These are phyloP conservation scores for Astrocystis sublimbata DNA, from an alignment of 495 filamentous ascomycete genomes.

Conservation along the genomic window DNA sequence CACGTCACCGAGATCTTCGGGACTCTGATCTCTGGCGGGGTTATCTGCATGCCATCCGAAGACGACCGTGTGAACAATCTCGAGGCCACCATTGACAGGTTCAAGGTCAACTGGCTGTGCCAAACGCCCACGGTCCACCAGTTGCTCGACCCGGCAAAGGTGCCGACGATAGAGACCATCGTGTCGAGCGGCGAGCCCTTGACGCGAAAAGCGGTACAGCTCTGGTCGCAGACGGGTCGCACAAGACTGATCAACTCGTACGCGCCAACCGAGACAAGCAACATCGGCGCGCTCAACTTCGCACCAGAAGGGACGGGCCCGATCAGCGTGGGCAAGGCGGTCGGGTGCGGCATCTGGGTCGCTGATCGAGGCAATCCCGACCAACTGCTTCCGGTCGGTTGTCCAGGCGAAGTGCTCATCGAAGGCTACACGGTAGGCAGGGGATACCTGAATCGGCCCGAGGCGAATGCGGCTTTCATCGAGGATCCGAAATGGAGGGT, in stretches of 20 bases:
- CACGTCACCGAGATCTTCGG: slow-evolving; percentile 57
- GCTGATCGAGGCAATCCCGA: slow-evolving; percentile 32
- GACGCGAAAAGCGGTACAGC: slow-evolving; percentile 29
- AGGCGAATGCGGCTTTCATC: slow-evolving; percentile 53
- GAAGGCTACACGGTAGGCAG: slow-evolving; percentile 49
- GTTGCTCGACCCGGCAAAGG: slow-evolving; percentile 21
- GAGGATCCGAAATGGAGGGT: slow-evolving; percentile 50
- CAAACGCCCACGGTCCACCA: slow-evolving; percentile 46
- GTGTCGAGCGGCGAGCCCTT: slow-evolving; percentile 34
- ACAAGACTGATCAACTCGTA: slow-evolving; percentile 36
- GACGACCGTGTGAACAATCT: slow-evolving; percentile 35
- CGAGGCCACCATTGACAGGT: slow-evolving; percentile 28
- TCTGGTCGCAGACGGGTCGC: too few relatives aligned
- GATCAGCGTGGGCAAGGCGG: slow-evolving; percentile 37
- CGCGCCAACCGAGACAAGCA: slow-evolving; percentile 24
- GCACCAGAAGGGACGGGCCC: slow-evolving; percentile 24
- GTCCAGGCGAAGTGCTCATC: slow-evolving; percentile 50
- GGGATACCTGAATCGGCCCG: slow-evolving; percentile 55
- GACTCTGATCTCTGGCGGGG: slow-evolving; percentile 46
- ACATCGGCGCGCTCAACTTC: slow-evolving; percentile 32
- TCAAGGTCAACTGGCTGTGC: slow-evolving; percentile 26
- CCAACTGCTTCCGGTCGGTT: slow-evolving; percentile 43
- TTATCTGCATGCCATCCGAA: slow-evolving; percentile 38
- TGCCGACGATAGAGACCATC: slow-evolving; percentile 30
- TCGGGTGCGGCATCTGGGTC: slow-evolving; percentile 36